These are phyloP conservation scores for Capsicum chinense DNA, from an alignment of 257 asterid genomes.

Conservation along the genomic window DNA sequence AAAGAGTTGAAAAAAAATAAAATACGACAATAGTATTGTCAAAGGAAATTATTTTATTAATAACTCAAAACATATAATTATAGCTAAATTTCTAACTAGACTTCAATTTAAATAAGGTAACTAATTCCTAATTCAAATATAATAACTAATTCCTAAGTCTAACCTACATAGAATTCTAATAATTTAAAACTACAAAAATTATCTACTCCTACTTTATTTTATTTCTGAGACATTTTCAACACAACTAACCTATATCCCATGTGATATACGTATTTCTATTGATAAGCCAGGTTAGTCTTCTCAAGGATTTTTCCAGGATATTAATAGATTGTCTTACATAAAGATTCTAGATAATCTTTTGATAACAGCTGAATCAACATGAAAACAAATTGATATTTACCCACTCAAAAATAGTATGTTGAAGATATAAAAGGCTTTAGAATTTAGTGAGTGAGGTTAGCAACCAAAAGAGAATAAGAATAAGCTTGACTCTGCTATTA, in stretches of 20 bases:
- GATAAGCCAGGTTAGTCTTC: background rate
- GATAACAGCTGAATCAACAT: background rate
- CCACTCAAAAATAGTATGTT: background rate
- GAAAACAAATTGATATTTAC: background rate
- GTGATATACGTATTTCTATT: background rate
- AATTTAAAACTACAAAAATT: too few relatives aligned
- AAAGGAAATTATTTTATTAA: too few relatives aligned
- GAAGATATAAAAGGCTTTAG: background rate
- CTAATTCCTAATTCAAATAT: too few relatives aligned
- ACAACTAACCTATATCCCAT: background rate
- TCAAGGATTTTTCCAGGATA: background rate
- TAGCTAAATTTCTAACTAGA: too few relatives aligned
- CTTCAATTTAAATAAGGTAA: too few relatives aligned
- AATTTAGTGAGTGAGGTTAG: background rate
- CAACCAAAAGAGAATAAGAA: background rate
- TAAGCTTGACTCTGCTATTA: background rate
- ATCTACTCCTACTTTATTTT: too few relatives aligned
- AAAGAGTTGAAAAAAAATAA: too few relatives aligned
- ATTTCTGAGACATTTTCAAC: too few relatives aligned
- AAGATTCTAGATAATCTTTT: background rate
- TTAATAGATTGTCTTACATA: background rate
- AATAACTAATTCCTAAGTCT: too few relatives aligned
- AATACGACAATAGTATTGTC: too few relatives aligned
- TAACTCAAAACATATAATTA: too few relatives aligned
- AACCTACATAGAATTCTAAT: too few relatives aligned